Base-by-base conservation (phyloP, 352 stramenopile genomes). In the Globisporangium uncinulatum region DNA sequence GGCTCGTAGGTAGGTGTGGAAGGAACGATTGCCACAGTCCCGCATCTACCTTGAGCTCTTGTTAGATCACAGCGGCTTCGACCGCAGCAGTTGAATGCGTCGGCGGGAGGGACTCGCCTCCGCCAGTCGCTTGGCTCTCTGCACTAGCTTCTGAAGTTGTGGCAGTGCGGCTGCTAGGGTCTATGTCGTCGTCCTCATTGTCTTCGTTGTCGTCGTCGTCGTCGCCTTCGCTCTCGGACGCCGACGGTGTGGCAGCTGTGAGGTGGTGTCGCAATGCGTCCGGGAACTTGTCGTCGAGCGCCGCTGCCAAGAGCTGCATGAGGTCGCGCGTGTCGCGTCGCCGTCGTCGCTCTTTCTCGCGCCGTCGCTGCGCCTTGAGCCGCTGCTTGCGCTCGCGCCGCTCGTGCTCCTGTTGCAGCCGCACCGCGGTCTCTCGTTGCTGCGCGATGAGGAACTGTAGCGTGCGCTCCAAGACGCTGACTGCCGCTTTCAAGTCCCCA, bases 401-500 rank as follows among this genome's bases (percentile, higher is more conserved):
- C 45, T 68, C 66, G 34, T 73, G 59, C 9, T 83, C 72, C 15
- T 54, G 31, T 50, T 85, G 59, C 2, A 65, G 31, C 31, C 65
- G 72, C 10, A 63, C 61, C n/a, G 57, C 55, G 4, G 41, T 73
- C 45, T 86, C 77, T 6, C 68, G 53, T 42, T 87, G 74, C 55
- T 87, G 77, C 1, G 71, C 60, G 31, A 71, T 63, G 67, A 87
- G 73, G 58, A 73, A 80, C 50, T 80, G 69, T 37, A 86, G 59
- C 51, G 84, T 56, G 29, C 76, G 55, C 47, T 87, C 74, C 68
- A 86, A 72, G 29, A 82, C 34, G 0, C 63, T 61, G n/a, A 80
- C 51, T 14, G 56, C 59, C 9, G 69, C 13, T 11, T 32, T 11
- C 43, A 51, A 8, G 37, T 48, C 29, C 32, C 14, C 15, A 21